These are phyloP conservation scores for Lactarius quietus DNA, from an alignment of 768 basidiomycete genomes.

Conservation along the genomic window DNA sequence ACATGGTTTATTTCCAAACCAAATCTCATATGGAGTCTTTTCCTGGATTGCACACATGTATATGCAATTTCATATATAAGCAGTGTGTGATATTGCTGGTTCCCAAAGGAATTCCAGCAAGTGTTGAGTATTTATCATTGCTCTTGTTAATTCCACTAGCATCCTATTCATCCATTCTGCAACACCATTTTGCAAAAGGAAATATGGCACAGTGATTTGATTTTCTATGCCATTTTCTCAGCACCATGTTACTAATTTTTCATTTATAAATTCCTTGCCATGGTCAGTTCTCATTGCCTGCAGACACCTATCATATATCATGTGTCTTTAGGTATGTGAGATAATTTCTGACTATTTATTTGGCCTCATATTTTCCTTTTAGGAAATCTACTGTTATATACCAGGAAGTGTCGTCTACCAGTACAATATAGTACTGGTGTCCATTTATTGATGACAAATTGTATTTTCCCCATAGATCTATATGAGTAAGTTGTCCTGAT, in stretches of 20 bases:
- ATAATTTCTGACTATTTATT: background rate
- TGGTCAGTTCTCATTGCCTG: background rate
- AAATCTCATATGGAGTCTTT: background rate
- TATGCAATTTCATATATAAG: background rate
- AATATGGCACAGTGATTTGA: background rate
- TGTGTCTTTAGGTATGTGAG: accelerated
- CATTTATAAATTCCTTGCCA: background rate
- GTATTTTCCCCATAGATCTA: background rate
- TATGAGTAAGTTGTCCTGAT: background rate
- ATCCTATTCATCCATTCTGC: background rate
- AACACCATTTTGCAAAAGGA: background rate
- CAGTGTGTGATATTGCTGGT: background rate
- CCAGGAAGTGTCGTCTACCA: accelerated
- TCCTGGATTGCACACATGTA: accelerated
- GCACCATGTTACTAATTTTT: background rate
- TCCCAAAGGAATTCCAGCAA: background rate
- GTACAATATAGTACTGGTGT: background rate
- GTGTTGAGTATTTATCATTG: accelerated
- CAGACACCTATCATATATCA: no score
- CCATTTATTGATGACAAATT: accelerated
- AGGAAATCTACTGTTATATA: background rate
- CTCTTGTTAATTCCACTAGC: background rate
- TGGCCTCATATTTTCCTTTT: background rate
- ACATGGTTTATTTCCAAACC: background rate
- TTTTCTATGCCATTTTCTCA: background rate